Base-by-base conservation (phyloP, 306 rosid genomes). In the Cicer arietinum region DNA sequence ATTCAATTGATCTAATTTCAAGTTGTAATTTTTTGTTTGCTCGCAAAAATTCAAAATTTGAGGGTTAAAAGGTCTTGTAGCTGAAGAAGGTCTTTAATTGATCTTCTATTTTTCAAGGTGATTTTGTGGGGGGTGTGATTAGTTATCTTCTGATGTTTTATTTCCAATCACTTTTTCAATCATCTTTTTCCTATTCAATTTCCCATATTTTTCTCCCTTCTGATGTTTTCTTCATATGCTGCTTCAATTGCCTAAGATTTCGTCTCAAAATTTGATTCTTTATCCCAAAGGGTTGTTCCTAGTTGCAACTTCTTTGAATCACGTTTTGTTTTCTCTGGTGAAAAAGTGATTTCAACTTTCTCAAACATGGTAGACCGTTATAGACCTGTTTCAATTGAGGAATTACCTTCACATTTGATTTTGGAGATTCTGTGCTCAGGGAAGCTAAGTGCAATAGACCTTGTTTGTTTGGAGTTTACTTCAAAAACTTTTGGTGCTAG, bases 131-230 rank as follows among this genome's bases (percentile, higher is more conserved):
- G 82, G 47, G 83, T 73, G 68, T 77, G 85, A 78, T 60, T 73
- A 83, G 77, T 80, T 80, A 78, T 76, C 90, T 78, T 90, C 96
- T 92, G 92, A 92, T 90, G 96, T 86, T 90, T 89, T 79, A 73
- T 92, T 87, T 80, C 90, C 98, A 79, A 87, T 79, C 85, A 72
- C 66, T 77, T 76, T 74, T 67, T 74, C 85, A 80, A 84, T 76
- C 79, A 82, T 81, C 87, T 46, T 86, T 88, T 50, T 83, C 84
- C 52, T 91, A 83, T 79, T 84, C 90, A 75, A 86, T 92, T 84
- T 86, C 91, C 79, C 86, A 82, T 77, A 80, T 82, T 81, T 88
- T 92, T 71, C 90, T 89, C 69, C 94, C 92, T 51, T 89, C 88
- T 17, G 88, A 89, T 74, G 95, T 76, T 18, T 87, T 86, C 85